Evolutionary conservation across 495 filamentous ascomycete genomes (phyloP), one percentile per base, ranked within the genome.

Genomic region (Aspergillus saccharolyticus): DNA sequence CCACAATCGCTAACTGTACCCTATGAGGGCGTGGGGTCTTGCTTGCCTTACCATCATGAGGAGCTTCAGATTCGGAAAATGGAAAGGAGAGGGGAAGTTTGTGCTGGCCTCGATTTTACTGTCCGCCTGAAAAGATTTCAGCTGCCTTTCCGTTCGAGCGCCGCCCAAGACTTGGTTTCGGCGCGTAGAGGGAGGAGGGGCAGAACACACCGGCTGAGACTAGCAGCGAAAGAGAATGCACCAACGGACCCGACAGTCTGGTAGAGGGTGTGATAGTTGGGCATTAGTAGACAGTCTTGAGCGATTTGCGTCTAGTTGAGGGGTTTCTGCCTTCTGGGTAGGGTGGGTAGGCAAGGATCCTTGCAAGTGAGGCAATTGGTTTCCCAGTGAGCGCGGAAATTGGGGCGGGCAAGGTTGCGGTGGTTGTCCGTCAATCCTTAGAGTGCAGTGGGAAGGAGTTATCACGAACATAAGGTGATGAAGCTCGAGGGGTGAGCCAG

Each of bases 171-270:
- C 42, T 42, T 53, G 28, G 30, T 43, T 42, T n/a, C 33, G 33
- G 33, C 10, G 33, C 7, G 33, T 20, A 43, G 12, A 30, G 54
- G 43, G 44, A 56, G 47, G 22, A 47, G 47, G 54, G 50, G 53
- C 25, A 17, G 19, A 42, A 17, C 52, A 50, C 52, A 57, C 52
- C 63, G 57, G 24, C 33, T 44, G 58, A 61, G 56, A 57, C 63
- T 53, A 53, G 56, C 63, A 54, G 43, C 56, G 12, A 42, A 28
- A 48, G 61, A 61, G 56, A 59, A 55, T 53, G 53, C 58, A 45
- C 54, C 50, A 50, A 55, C 49, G 63, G 63, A 59, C 63, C 63
- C 63, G 63, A 66, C 63, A 66, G 58, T 66, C 58, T 66, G 63
- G 63, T 20, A 58, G 57, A 63, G 46, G 45, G 60, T 61, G 63